These are phyloP conservation scores for Ceratorhiza oryzae-sativae DNA, from an alignment of 1,284 basidiomycete genomes.

Conservation along the genomic window DNA sequence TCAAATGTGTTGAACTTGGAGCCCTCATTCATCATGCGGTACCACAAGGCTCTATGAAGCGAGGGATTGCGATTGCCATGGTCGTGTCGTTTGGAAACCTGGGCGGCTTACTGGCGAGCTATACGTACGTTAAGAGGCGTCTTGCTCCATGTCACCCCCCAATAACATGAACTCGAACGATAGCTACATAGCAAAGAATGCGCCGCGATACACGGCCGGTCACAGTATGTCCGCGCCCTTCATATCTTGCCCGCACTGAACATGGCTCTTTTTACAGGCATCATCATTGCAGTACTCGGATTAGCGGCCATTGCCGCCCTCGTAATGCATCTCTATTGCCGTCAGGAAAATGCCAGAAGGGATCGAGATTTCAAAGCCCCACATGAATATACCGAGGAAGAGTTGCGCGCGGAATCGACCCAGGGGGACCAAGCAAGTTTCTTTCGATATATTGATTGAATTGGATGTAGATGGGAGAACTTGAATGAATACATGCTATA, in stretches of 20 bases:
- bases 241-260: neutral
- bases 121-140: slow-evolving; percentile 44
- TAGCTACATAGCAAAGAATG: slow-evolving; percentile 34
- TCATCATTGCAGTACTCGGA: slow-evolving; percentile 14
- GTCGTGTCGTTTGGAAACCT: slow-evolving; percentile 49
- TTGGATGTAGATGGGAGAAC: neutral
- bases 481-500: no score
- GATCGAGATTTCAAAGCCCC: slow-evolving; percentile 16
- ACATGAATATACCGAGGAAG: slow-evolving; percentile 16
- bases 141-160: neutral
- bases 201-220: slow-evolving; percentile 19
- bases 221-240: neutral
- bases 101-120: slow-evolving; percentile 48
- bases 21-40: slow-evolving; percentile 41
- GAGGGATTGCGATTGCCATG: slow-evolving; percentile 49
- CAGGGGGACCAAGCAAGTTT: slow-evolving; percentile 27
- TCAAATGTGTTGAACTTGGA: slow-evolving; percentile 13
- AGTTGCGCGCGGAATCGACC: slow-evolving; percentile 1
- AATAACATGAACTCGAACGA: neutral
- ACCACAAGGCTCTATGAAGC: slow-evolving; percentile 46
- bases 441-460: slow-evolving; percentile 29
- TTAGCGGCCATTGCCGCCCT: slow-evolving; percentile 1
- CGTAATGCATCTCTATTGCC: slow-evolving; percentile 24
- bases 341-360: slow-evolving; percentile 7
- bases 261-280: slow-evolving; percentile 2